phyloP scores from a whole-genome alignment of 345 rosid species.

The Triadica sebifera region DNA sequence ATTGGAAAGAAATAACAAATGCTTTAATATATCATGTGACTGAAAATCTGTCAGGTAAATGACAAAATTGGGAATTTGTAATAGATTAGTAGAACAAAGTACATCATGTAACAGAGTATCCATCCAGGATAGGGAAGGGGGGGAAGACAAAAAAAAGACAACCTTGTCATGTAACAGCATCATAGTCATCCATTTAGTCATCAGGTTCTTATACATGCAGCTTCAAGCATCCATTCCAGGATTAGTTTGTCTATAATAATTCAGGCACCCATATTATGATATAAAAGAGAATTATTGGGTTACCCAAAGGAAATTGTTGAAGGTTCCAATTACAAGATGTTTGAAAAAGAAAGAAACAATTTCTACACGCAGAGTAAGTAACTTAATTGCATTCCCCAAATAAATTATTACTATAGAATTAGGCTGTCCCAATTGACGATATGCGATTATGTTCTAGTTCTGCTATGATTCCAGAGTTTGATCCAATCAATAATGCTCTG shows the following conservation, averaged over 20 bases:
- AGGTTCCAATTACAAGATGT: background rate
- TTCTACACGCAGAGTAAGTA: too few relatives aligned
- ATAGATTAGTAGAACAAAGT: background rate
- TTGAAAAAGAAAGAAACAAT: background rate
- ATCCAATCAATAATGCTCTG: background rate
- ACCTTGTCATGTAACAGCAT: background rate
- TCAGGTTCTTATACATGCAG: background rate
- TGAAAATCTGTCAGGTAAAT: background rate
- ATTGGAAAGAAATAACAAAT: background rate
- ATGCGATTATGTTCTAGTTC: background rate
- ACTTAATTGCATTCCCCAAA: too few relatives aligned
- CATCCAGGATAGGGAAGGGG: background rate
- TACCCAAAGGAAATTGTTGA: background rate
- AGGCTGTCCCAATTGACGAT: background rate
- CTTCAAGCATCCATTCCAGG: background rate
- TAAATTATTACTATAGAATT: background rate
- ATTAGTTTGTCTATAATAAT: background rate
- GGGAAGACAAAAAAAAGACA: background rate
- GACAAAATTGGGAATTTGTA: background rate
- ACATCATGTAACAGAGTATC: background rate
- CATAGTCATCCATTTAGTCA: too few relatives aligned
- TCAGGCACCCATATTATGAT: background rate
- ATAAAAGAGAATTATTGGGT: background rate
- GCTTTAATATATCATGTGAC: background rate
- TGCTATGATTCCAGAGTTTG: conserved; percentile 3